phyloP scores from a whole-genome alignment of 2,329 filamentous ascomycete species.

The Ophiostoma fasciatum region DNA sequence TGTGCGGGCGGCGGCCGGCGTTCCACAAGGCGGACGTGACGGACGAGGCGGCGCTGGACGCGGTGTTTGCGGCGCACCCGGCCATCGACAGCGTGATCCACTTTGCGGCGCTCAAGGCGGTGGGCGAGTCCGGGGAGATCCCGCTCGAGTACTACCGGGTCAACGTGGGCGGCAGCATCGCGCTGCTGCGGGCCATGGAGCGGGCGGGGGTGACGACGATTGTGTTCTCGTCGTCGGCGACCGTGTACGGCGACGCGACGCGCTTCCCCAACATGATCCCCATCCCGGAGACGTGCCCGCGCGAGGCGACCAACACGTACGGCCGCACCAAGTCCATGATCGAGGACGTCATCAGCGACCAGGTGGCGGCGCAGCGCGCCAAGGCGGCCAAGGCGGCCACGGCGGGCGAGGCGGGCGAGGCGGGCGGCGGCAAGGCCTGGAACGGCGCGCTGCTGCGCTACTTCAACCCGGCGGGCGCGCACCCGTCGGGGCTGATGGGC shows the following conservation, averaged over 20 bases:
- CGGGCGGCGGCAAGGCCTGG: constrained; percentile 63
- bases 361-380: constrained; percentile 72
- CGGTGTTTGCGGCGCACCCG: constrained; percentile 76
- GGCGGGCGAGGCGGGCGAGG: constrained; percentile 58
- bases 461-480: constrained; percentile 93
- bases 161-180: constrained; percentile 87
- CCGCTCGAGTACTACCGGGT: constrained; percentile 96
- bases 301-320: constrained; percentile 94
- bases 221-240: constrained; percentile 96
- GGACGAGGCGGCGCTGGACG: constrained; percentile 67
- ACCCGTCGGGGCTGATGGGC: constrained; percentile 93
- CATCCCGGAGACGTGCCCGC: constrained; percentile 91
- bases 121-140: constrained; percentile 86
- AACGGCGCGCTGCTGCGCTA: constrained; percentile 89
- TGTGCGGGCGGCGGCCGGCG: constrained; percentile 71
- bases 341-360: constrained; percentile 83
- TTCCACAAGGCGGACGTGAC: constrained; percentile 86
- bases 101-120: constrained; percentile 96
- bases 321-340: constrained; percentile 91
- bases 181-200: constrained; percentile 74
- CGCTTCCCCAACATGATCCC: constrained; percentile 97
- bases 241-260: constrained; percentile 95
- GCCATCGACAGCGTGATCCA: constrained; percentile 97
- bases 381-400: constrained; percentile 70
- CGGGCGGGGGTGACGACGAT: constrained; percentile 89